These are phyloP conservation scores for Hyphopichia buzzinii DNA, from an alignment of 1,139 yeast genomes.

Conservation along the genomic window DNA sequence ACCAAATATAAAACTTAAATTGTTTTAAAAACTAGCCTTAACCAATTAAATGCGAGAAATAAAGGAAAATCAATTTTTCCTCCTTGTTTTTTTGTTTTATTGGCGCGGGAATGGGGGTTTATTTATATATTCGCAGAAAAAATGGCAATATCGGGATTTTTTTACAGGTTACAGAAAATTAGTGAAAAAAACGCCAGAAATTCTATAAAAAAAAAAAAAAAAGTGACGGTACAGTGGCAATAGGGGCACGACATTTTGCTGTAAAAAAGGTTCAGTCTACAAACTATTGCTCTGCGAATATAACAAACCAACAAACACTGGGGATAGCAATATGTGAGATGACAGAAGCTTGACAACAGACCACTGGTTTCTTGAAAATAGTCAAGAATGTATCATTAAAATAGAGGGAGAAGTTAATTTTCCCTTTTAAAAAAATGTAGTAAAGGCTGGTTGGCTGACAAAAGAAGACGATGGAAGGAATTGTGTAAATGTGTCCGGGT, in stretches of 20 bases:
- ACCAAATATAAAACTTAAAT: neutral
- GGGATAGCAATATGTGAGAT: too few species aligned
- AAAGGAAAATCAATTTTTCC: neutral
- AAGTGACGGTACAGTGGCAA: neutral
- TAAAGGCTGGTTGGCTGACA: neutral
- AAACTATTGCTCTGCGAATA: too few species aligned
- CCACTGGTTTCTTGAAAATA: too few species aligned
- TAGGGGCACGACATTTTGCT: conserved; percentile 1
- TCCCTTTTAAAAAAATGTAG: neutral
- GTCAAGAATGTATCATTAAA: too few species aligned
- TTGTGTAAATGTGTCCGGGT: neutral
- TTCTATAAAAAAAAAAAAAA: too few species aligned
- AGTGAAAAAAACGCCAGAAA: too few species aligned
- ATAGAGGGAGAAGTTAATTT: too few species aligned
- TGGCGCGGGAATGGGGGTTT: conserved; percentile 5
- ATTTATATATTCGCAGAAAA: conserved; percentile 4
- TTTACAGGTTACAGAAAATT: conserved; percentile 4
- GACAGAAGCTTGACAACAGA: too few species aligned
- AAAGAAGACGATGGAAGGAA: conserved; percentile 1
- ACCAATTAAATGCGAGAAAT: neutral
- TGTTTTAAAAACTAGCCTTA: neutral
- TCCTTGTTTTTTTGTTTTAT: conserved; percentile 1
- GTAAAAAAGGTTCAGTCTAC: neutral
- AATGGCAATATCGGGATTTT: conserved; percentile 1
- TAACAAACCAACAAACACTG: too few species aligned